A percentile compares a stretch with the other conserved stretches of the same genome.
phyloP scores from a whole-genome alignment of 2,329 filamentous ascomycete genomes.

The Hypoxylon sp. region DNA sequence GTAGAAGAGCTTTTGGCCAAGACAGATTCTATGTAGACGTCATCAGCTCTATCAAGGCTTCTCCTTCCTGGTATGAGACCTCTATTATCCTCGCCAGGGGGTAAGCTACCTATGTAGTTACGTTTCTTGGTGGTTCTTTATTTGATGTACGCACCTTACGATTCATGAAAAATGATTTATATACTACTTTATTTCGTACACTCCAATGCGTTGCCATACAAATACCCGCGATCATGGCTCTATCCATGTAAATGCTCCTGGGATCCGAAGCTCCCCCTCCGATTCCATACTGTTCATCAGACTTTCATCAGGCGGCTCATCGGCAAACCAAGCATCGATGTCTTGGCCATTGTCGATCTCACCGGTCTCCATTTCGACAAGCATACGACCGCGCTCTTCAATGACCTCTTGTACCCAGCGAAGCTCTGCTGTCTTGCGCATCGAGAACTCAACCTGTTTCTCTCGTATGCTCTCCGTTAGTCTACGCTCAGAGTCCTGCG shows the following conservation, averaged over 20 bases:
- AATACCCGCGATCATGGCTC: neutral
- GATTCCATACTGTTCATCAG: slow-evolving; percentile 15
- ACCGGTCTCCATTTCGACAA: slow-evolving; percentile 56
- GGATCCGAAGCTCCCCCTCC: slow-evolving; percentile 12
- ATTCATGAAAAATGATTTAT: neutral
- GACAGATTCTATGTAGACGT: neutral
- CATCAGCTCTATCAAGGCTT: neutral
- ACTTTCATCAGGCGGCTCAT: slow-evolving; percentile 27
- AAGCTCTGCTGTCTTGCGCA: slow-evolving; percentile 57
- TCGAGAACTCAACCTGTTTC: slow-evolving; percentile 50
- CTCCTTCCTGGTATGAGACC: slow-evolving; percentile 2
- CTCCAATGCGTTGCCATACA: no score
- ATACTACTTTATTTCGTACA: neutral
- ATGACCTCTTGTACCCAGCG: slow-evolving; percentile 61
- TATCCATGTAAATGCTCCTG: slow-evolving; percentile 6
- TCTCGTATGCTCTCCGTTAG: slow-evolving; percentile 46
- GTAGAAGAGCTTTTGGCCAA: neutral
- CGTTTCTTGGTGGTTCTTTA: neutral
- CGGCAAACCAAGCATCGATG: slow-evolving; percentile 45
- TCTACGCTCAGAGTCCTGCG: slow-evolving; percentile 54
- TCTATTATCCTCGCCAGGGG: slow-evolving; percentile 10
- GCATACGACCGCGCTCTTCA: slow-evolving; percentile 57
- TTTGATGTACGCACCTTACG: neutral
- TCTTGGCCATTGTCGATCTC: slow-evolving; percentile 57
- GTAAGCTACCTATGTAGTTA: no score